Conservation (phyloP, 495 filamentous ascomycete species). For the Penicillium subrubescens region DNA sequence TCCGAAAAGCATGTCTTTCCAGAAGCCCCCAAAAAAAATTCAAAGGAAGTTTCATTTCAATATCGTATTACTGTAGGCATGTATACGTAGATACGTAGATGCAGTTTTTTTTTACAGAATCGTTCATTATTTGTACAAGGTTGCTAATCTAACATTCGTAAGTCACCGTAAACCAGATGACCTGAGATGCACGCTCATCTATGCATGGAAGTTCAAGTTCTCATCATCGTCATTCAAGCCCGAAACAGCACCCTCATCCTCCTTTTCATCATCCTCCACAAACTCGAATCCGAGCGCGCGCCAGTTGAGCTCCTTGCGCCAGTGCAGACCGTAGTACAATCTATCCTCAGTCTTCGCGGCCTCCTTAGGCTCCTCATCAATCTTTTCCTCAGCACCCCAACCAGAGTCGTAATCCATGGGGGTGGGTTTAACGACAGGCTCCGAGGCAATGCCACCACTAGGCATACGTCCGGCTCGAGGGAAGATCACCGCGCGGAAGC, state of each 20-base stretch:
- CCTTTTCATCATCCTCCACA: constrained; percentile 37
- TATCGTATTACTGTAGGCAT: neutral
- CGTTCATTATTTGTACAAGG: neutral
- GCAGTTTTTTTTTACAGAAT: neutral
- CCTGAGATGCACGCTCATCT: neutral
- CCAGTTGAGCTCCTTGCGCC: constrained; percentile 95
- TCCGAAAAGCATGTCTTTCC: constrained; percentile 34
- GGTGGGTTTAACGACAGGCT: constrained; percentile 30
- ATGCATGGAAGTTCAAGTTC: constrained; percentile 2
- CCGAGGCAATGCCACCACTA: constrained; percentile 45
- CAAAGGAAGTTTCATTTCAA: constrained; percentile 28
- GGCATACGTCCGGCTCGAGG: constrained; percentile 50
- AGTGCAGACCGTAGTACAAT: constrained; percentile 77
- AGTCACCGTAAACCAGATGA: neutral
- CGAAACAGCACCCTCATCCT: neutral
- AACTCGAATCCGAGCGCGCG: constrained; percentile 84
- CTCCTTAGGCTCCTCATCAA: constrained; percentile 59
- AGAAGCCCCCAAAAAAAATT: constrained; percentile 29
- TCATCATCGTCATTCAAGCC: neutral
- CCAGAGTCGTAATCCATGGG: constrained; percentile 4
- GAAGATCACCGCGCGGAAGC: constrained; percentile 84
- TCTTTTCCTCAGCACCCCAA: neutral
- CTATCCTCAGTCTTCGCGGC: constrained; percentile 45
- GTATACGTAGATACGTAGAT: neutral
- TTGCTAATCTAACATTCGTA: neutral